A percentile compares a stretch with the other conserved stretches of the same genome.
Evolutionary conservation across 2,329 filamentous ascomycete genomes (phyloP).

Genomic region (Penicillium fuscoglaucum): DNA sequence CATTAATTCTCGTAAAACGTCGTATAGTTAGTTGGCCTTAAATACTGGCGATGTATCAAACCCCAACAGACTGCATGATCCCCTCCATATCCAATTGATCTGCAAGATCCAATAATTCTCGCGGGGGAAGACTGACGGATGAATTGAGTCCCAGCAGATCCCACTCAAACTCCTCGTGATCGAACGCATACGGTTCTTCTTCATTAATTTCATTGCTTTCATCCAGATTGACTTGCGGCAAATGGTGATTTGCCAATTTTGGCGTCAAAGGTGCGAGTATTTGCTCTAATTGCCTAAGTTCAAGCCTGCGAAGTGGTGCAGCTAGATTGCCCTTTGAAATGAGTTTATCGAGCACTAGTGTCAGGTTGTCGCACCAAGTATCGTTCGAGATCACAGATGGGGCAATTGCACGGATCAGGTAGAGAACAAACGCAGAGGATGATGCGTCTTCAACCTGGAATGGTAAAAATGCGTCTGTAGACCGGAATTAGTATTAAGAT

Average conservation of each 20-base stretch:
- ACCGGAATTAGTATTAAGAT: neutral
- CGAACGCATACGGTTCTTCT: constrained; percentile 17
- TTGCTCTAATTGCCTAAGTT: constrained; percentile 42
- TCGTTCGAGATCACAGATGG: constrained; percentile 39
- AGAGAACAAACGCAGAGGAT: constrained; percentile 44
- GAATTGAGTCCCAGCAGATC: constrained; percentile 26
- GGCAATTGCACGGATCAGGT: constrained; percentile 35
- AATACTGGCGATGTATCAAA: neutral
- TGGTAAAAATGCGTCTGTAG: constrained; percentile 39
- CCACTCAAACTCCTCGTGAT: constrained; percentile 29
- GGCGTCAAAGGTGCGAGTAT: constrained; percentile 40
- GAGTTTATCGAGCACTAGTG: constrained; percentile 41
- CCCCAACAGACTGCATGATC: constrained; percentile 25
- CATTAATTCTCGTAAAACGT: neutral
- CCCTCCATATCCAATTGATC: constrained; percentile 28
- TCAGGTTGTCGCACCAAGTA: constrained; percentile 40
- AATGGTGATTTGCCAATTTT: constrained; percentile 7
- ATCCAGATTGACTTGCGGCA: constrained; percentile 5
- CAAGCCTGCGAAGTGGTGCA: constrained; percentile 40
- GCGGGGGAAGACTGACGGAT: constrained; percentile 27
- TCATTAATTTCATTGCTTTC: constrained; percentile 9
- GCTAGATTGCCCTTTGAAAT: constrained; percentile 42
- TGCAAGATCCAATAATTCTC: constrained; percentile 27
- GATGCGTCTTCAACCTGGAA: constrained; percentile 48
- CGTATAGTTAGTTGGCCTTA: no score